Evolutionary conservation across 208 protist species (phyloP), one percentile per base, ranked within the genome.

Genomic region (Crithidia expoeki): DNA sequence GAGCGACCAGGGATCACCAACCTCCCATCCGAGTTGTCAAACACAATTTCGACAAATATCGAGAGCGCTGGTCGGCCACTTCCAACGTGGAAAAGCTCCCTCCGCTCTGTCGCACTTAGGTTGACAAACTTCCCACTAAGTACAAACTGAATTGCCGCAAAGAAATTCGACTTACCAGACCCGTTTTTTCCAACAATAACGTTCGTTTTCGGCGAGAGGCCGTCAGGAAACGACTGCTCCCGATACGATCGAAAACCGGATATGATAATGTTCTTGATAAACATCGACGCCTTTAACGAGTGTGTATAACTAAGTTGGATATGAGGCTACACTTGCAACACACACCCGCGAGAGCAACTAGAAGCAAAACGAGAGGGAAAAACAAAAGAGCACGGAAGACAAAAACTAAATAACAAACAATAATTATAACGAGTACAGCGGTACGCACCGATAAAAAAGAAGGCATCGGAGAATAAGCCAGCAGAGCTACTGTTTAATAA

Each of bases 21-120:
- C 63, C 98, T 90, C 2, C 86, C 77, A 79, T 99, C 98, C 3
- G 74, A 84, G 78, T 99, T 99, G 81, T 99, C 98, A 74, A 99
- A 99, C 6, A 96, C 79, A 66, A 99, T 98, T 78, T 99, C 98
- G 10, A 99, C 98, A 89, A 94, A 99, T 56, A 98, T 97, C 14
- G 89, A 92, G 25, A 99, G 83, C 2, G 96, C 61, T 2, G 88
- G 74, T 11, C 82, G 74, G 16, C 95, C 97, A 62, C 89, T 90
- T 23, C 93, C 94, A 12, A 97, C 96, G 72, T 99, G 98, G 17
- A 99, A 94, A 9, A 99, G 80, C 36, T 92, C 88, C 77, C 98
- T 93, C 9, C 98, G 81, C 19, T 99, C 97, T 28, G 93, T 86
- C 1, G 87, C 68, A n/a, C 87, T 76, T 9, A 99, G 68, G 44